Conservation (phyloP, 805 yeast genomes). For the Ogataea henricii region DNA sequence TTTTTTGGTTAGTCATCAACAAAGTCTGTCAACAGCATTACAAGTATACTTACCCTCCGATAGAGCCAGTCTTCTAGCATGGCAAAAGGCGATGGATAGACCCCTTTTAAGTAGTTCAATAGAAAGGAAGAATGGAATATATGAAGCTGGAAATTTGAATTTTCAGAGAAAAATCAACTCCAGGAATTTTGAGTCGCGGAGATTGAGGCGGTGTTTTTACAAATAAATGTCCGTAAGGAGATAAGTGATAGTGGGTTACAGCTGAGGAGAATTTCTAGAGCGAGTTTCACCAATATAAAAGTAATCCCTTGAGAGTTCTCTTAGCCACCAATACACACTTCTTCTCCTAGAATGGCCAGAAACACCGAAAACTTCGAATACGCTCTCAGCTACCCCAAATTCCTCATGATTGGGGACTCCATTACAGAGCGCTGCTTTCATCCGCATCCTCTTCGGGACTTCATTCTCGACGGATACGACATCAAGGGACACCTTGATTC, state of each 20-base stretch:
- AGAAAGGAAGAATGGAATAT: too few species aligned
- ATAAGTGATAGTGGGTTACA: too few species aligned
- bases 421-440: conserved; percentile 31
- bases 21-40: too few species aligned
- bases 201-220: too few species aligned
- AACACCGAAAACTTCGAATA: conserved; percentile 21
- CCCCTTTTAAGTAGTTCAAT: too few species aligned
- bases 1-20: background rate
- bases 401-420: conserved; percentile 34
- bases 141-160: too few species aligned
- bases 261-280: too few species aligned
- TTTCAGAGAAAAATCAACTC: too few species aligned
- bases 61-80: conserved; percentile 52
- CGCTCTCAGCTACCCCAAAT: conserved; percentile 22
- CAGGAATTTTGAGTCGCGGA: too few species aligned
- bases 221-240: too few species aligned
- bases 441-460: conserved; percentile 25
- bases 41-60: conserved; percentile 26
- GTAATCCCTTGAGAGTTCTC: too few species aligned
- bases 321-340: background rate
- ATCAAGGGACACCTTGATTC: background rate
- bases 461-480: conserved; percentile 23
- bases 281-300: too few species aligned
- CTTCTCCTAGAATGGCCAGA: conserved; percentile 16
- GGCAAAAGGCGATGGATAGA: background rate